These are phyloP conservation scores for Cercospora zeae-maydis DNA, from an alignment of 2,329 filamentous ascomycete species.

Conservation along the genomic window DNA sequence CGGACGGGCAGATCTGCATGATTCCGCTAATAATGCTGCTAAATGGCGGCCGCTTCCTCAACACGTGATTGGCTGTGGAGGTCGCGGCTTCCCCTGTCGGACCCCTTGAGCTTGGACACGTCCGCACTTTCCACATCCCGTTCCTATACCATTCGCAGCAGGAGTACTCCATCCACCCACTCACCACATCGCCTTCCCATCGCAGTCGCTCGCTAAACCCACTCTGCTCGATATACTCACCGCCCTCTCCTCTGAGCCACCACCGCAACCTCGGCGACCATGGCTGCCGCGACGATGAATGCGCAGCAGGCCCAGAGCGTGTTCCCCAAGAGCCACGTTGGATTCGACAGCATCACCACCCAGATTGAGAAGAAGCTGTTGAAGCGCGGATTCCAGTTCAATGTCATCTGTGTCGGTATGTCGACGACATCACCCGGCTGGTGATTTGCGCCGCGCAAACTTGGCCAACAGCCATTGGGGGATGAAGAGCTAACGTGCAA, in stretches of 20 bases:
- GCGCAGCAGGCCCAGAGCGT: constrained; percentile 55
- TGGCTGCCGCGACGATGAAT: constrained; percentile 40
- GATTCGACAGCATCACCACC: constrained; percentile 99
- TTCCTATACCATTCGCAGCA: constrained; percentile 9
- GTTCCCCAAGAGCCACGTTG: constrained; percentile 96
- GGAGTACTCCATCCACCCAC: constrained; percentile 10
- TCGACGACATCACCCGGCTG: constrained; percentile 31
- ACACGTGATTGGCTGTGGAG: constrained; percentile 14
- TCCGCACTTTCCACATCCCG: constrained; percentile 21
- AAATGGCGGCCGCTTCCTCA: constrained; percentile 16
- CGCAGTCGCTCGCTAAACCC: constrained; percentile 10
- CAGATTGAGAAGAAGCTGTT: constrained; percentile 99
- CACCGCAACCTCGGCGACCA: constrained; percentile 7
- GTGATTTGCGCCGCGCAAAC: background rate
- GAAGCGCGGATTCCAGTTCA: constrained; percentile 99
- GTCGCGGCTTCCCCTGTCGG: constrained; percentile 19
- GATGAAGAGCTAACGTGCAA: constrained; percentile 6
- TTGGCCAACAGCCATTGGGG: constrained; percentile 5
- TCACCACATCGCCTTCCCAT: constrained; percentile 10
- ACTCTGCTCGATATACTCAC: background rate
- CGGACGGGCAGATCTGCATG: background rate
- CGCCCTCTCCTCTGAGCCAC: constrained; percentile 3
- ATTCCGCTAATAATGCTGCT: constrained; percentile 10
- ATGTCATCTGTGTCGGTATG: constrained; percentile 98
- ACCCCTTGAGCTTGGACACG: constrained; percentile 20